Conservation (phyloP, 2,329 filamentous ascomycete species). For the Fusarium illudens region DNA sequence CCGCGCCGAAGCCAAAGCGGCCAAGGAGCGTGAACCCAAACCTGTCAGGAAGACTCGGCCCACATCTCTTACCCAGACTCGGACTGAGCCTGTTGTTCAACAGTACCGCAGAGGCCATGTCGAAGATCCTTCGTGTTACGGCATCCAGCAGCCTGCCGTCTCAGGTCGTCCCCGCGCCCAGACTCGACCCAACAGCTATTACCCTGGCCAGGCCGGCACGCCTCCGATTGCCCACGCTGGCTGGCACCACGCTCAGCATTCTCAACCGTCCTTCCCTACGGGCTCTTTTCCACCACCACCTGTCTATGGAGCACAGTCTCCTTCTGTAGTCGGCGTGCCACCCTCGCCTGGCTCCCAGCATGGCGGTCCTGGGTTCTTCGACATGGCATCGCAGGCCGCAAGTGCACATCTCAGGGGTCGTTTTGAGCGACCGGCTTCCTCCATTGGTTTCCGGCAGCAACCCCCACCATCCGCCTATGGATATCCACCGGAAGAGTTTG, state of each 20-base stretch:
- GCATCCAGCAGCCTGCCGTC: constrained; percentile 46
- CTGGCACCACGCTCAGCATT: constrained; percentile 42
- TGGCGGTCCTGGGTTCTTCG: constrained; percentile 45
- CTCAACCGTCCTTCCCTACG: constrained; percentile 34
- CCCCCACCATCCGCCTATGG: constrained; percentile 41
- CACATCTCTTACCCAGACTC: constrained; percentile 44
- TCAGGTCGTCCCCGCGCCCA: constrained; percentile 47
- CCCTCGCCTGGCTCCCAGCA: constrained; percentile 39
- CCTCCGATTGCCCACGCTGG: constrained; percentile 40
- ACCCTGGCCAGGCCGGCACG: constrained; percentile 44
- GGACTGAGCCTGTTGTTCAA: constrained; percentile 46
- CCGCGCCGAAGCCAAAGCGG: constrained; percentile 37
- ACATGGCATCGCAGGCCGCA: constrained; percentile 41
- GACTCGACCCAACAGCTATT: constrained; percentile 49
- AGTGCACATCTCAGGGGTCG: constrained; percentile 45
- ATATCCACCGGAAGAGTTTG: constrained; percentile 53
- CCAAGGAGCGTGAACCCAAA: constrained; percentile 43
- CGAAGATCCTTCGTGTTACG: constrained; percentile 50
- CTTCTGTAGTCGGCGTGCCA: constrained; percentile 39
- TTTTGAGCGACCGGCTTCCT: constrained; percentile 51
- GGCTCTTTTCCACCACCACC: constrained; percentile 47
- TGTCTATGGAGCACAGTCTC: constrained; percentile 39
- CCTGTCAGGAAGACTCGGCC: constrained; percentile 43
- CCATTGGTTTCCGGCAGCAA: constrained; percentile 50
- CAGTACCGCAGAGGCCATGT: constrained; percentile 46